These are phyloP conservation scores for Aspergillus bridgeri DNA, from an alignment of 495 filamentous ascomycete species.

Conservation along the genomic window DNA sequence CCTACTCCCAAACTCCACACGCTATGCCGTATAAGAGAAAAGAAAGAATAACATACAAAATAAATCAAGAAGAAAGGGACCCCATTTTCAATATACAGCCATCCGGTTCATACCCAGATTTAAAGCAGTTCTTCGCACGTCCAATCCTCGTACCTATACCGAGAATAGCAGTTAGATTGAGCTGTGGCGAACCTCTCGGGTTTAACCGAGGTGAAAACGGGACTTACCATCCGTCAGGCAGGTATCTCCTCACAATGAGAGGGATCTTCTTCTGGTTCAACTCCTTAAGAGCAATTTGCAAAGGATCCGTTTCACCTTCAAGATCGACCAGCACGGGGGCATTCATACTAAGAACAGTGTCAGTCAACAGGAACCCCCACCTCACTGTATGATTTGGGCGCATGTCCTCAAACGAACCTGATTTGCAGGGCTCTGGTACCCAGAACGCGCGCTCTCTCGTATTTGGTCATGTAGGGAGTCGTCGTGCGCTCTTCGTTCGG, in stretches of 20 bases:
- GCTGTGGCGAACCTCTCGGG: background rate
- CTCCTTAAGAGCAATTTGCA: slow-evolving; percentile 97
- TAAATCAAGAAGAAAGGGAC: slow-evolving; percentile 16
- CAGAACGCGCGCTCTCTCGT: slow-evolving; percentile 88
- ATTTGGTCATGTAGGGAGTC: slow-evolving; percentile 99
- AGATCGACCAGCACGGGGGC: slow-evolving; percentile 94
- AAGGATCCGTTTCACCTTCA: slow-evolving; percentile 95
- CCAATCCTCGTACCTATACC: slow-evolving; percentile 92
- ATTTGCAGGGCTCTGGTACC: slow-evolving; percentile 94
- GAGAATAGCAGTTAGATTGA: slow-evolving; percentile 19
- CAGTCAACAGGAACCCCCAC: slow-evolving; percentile 12
- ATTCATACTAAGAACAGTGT: slow-evolving; percentile 69
- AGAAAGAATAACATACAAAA: slow-evolving; percentile 22
- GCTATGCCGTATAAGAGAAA: slow-evolving; percentile 42
- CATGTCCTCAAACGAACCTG: slow-evolving; percentile 57
- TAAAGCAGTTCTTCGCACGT: slow-evolving; percentile 90
- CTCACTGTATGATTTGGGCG: background rate
- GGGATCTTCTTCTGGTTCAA: slow-evolving; percentile 98
- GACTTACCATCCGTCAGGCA: slow-evolving; percentile 94
- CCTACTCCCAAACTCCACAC: slow-evolving; percentile 37
- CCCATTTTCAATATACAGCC: slow-evolving; percentile 19
- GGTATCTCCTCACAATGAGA: slow-evolving; percentile 86
- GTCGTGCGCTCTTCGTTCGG: slow-evolving; percentile 83
- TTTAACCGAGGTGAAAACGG: background rate
- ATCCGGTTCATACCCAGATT: slow-evolving; percentile 8